Percentiles rank a stretch among this genome's conserved stretches.
Evolutionary conservation across 345 rosid genomes (phyloP).

Genomic region (Euphorbia lathyris): DNA sequence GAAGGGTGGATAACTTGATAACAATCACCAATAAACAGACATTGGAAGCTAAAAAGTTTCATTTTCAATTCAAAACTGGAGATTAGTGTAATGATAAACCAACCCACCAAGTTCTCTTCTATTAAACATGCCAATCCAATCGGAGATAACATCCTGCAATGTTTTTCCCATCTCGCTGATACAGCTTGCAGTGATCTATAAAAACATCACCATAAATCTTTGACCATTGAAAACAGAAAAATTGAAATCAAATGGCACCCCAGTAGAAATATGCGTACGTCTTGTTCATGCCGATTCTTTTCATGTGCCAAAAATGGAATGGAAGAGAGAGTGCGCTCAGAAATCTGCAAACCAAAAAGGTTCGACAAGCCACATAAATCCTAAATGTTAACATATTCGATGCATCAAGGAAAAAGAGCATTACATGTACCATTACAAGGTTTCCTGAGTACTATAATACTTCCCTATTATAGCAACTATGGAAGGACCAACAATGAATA

Average conservation of each 20-base stretch:
- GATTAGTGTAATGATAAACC: neutral
- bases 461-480: neutral
- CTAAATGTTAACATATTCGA: neutral
- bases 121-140: slow-evolving; percentile 60
- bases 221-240: neutral
- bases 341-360: slow-evolving; percentile 44
- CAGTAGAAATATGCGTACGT: slow-evolving; percentile 42
- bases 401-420: neutral
- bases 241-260: neutral
- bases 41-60: neutral
- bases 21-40: neutral
- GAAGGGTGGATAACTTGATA: too few species aligned
- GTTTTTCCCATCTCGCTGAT: slow-evolving; percentile 58
- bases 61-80: slow-evolving; percentile 3
- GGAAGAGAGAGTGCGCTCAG: slow-evolving; percentile 48
- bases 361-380: neutral
- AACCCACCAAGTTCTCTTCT: slow-evolving; percentile 69
- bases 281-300: slow-evolving; percentile 76
- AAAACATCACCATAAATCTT: slow-evolving; percentile 3
- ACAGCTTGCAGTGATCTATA: slow-evolving; percentile 76
- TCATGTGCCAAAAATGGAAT: slow-evolving; percentile 73
- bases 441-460: neutral
- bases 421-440: neutral
- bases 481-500: neutral
- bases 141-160: slow-evolving; percentile 61